phyloP scores from a whole-genome alignment of 495 filamentous ascomycete species.

The Aspergillus ellipticus region DNA sequence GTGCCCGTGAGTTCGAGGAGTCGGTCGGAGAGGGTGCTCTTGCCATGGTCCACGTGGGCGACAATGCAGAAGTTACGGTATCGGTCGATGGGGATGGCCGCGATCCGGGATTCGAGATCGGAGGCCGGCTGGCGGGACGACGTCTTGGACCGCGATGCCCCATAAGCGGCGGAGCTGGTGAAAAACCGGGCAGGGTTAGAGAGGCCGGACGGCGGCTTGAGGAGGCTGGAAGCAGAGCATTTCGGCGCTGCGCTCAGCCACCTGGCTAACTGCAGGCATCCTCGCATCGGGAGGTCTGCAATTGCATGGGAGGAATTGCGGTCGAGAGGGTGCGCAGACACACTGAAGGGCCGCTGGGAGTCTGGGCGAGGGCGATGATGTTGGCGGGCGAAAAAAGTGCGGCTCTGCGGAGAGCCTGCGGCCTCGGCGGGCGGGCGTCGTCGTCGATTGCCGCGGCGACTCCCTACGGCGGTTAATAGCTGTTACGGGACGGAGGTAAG shows the following conservation, averaged over 20 bases:
- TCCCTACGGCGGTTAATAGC: too few relatives aligned
- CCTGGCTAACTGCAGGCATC: slow-evolving; percentile 53
- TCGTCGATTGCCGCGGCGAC: slow-evolving; percentile 35
- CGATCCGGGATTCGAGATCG: slow-evolving; percentile 76
- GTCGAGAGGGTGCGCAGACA: neutral
- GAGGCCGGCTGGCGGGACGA: slow-evolving; percentile 24
- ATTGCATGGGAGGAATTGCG: slow-evolving; percentile 31
- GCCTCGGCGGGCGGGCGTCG: slow-evolving; percentile 22
- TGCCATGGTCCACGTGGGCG: slow-evolving; percentile 98
- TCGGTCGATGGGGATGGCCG: slow-evolving; percentile 81
- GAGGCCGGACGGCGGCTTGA: slow-evolving; percentile 29
- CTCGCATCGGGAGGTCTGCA: slow-evolving; percentile 49
- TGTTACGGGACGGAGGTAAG: too few relatives aligned
- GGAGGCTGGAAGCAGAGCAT: slow-evolving; percentile 35
- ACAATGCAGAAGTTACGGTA: slow-evolving; percentile 98
- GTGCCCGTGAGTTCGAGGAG: slow-evolving; percentile 93
- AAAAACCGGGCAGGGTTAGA: slow-evolving; percentile 33
- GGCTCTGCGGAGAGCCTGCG: slow-evolving; percentile 28
- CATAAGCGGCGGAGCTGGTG: slow-evolving; percentile 32
- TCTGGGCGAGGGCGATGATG: too few relatives aligned
- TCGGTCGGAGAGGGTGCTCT: slow-evolving; percentile 88
- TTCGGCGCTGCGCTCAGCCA: slow-evolving; percentile 45
- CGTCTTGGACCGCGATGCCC: slow-evolving; percentile 33
- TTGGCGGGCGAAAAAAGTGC: slow-evolving; percentile 17
- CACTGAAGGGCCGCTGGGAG: neutral